A percentile compares a stretch with the other conserved stretches of the same genome.
Evolutionary conservation across 179 eudicot genomes (phyloP).

Genomic region (Pouteria campechiana): DNA sequence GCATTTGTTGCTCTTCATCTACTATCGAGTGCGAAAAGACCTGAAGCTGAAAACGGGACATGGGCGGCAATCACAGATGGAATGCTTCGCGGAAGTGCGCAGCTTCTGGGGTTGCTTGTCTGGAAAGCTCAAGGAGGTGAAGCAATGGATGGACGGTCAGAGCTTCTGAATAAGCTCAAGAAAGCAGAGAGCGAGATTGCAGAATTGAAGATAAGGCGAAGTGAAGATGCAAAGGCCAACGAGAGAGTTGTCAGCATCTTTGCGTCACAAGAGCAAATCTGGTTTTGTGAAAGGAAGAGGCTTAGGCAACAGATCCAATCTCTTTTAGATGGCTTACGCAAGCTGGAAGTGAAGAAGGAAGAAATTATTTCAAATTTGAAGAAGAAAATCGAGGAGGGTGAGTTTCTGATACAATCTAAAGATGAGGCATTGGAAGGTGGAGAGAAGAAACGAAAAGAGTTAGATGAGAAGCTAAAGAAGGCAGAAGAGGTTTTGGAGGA

Average conservation of each 20-base stretch:
- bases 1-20: constrained; percentile 49
- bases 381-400: constrained; percentile 39
- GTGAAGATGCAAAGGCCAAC: constrained; percentile 86
- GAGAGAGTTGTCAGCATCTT: constrained; percentile 77
- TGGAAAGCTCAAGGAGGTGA: constrained; percentile 47
- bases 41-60: constrained; percentile 22
- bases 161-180: constrained; percentile 44
- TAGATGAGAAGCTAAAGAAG: constrained; percentile 42
- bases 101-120: constrained; percentile 59
- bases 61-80: constrained; percentile 38
- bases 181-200: constrained; percentile 32
- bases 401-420: constrained; percentile 30
- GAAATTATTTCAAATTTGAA: constrained; percentile 38
- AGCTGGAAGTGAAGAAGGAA: constrained; percentile 31
- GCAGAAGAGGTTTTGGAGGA: constrained; percentile 33
- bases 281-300: constrained; percentile 67
- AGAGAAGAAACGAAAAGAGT: constrained; percentile 35
- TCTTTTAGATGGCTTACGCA: constrained; percentile 46
- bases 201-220: constrained; percentile 49
- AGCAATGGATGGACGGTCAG: constrained; percentile 8
- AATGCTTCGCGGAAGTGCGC: constrained; percentile 55
- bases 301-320: constrained; percentile 49
- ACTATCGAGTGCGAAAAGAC: constrained; percentile 29
- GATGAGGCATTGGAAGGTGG: constrained; percentile 43
- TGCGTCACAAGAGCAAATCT: constrained; percentile 69